Evolutionary conservation across 1,139 yeast genomes (phyloP).

Genomic region (Chernovozyma aurita): DNA sequence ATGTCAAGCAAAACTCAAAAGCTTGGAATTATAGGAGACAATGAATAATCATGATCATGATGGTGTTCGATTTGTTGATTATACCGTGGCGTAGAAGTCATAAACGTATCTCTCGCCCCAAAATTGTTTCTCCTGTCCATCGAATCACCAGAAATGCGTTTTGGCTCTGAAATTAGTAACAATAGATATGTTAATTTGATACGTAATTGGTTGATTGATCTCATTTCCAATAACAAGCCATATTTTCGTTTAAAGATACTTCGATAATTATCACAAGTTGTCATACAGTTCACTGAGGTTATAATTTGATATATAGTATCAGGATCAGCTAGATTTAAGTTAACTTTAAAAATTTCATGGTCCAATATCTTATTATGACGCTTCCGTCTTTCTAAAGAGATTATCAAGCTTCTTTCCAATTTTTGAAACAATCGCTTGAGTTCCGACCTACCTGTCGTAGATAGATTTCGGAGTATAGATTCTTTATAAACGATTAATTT

Average conservation of each 20-base stretch:
- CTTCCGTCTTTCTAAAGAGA: conserved; percentile 5
- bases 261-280: neutral
- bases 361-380: neutral
- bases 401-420: conserved; percentile 6
- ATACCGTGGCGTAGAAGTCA: conserved; percentile 6
- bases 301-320: neutral
- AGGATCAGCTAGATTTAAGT: conserved; percentile 5
- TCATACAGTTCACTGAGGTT: neutral
- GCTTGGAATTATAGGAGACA: neutral
- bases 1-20: no score
- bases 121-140: no score
- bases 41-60: neutral
- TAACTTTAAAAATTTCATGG: conserved; percentile 5
- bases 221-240: conserved; percentile 6
- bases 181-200: conserved; percentile 3
- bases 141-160: neutral
- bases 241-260: conserved; percentile 5
- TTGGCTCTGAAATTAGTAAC: neutral
- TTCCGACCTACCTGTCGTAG: neutral
- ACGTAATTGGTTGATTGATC: conserved; percentile 4
- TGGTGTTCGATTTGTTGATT: no score
- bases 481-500: conserved; percentile 5
- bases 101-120: neutral
- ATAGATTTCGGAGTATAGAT: neutral
- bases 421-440: conserved; percentile 6